Conservation (phyloP, 2,329 filamentous ascomycete species). For the Ophiocordyceps sinensis region DNA sequence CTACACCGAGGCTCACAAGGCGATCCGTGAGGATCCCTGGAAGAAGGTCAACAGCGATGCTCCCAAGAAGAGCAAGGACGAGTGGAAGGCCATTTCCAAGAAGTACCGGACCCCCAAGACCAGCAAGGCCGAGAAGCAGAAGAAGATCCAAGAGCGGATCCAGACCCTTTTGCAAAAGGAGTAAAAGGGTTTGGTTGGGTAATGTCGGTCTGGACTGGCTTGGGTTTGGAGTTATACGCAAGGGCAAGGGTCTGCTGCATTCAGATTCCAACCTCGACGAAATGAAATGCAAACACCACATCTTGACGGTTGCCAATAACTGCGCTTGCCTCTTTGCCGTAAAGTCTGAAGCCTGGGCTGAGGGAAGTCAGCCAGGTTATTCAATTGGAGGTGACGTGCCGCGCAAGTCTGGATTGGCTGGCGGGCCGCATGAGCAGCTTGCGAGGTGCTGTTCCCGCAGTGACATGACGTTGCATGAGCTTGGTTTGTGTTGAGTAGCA, state of each 20-base stretch:
- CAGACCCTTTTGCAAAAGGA: conserved; percentile 52
- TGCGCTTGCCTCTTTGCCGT: too few relatives aligned
- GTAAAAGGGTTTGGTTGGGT: conserved; percentile 11
- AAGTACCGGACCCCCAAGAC: conserved; percentile 74
- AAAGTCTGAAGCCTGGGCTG: too few relatives aligned
- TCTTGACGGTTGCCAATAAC: not conserved
- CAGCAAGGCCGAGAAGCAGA: conserved; percentile 68
- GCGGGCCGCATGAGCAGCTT: too few relatives aligned
- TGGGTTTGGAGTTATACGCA: conserved; percentile 25
- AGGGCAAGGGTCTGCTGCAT: conserved; percentile 14
- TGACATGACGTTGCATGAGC: too few relatives aligned
- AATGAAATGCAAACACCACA: conserved; percentile 7
- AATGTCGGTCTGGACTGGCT: conserved; percentile 7
- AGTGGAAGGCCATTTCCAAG: conserved; percentile 91
- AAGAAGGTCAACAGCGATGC: conserved; percentile 69
- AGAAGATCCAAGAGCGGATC: conserved; percentile 83
- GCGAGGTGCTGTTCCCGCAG: too few relatives aligned
- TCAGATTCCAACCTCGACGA: conserved; percentile 19
- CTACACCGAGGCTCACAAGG: conserved; percentile 87
- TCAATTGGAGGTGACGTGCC: too few relatives aligned
- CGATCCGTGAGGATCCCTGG: conserved; percentile 95
- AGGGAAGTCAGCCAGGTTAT: too few relatives aligned
- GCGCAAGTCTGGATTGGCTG: too few relatives aligned
- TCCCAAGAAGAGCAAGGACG: conserved; percentile 90
- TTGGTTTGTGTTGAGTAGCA: too few relatives aligned